A percentile compares a stretch with the other conserved stretches of the same genome.
Conservation (phyloP, 805 yeast species). For the Spathaspora gorwiae region DNA sequence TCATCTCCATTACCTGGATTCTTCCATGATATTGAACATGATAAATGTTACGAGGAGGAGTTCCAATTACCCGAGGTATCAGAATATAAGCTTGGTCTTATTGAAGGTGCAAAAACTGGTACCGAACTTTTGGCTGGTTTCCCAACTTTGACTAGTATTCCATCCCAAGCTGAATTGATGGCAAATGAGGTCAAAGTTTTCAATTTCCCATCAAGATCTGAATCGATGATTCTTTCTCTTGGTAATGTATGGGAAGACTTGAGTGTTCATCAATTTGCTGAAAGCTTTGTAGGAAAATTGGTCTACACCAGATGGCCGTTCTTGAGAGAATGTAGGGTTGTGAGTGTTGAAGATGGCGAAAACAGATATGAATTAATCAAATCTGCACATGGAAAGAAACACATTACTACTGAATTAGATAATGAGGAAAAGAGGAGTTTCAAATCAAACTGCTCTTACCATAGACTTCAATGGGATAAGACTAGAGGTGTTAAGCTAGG, state of each 20-base stretch:
- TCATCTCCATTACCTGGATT: constrained; percentile 74
- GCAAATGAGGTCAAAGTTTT: constrained; percentile 70
- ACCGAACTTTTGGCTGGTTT: constrained; percentile 79
- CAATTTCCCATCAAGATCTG: constrained; percentile 79
- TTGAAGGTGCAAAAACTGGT: constrained; percentile 66
- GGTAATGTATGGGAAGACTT: constrained; percentile 52
- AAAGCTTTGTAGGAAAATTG: constrained; percentile 53
- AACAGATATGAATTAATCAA: constrained; percentile 43
- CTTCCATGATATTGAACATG: constrained; percentile 73
- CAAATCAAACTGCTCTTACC: constrained; percentile 32
- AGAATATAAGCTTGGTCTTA: constrained; percentile 50
- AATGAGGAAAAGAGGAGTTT: constrained; percentile 47
- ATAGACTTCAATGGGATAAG: constrained; percentile 41
- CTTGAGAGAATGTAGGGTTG: constrained; percentile 71
- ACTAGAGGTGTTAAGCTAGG: constrained; percentile 62
- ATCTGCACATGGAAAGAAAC: constrained; percentile 16
- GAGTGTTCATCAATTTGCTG: constrained; percentile 60
- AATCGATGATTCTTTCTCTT: constrained; percentile 68
- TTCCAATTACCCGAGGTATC: constrained; percentile 49
- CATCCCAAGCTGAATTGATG: constrained; percentile 51
- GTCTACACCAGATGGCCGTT: constrained; percentile 90
- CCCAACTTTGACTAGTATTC: constrained; percentile 74
- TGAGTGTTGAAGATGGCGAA: constrained; percentile 54
- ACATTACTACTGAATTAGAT: constrained; percentile 31
- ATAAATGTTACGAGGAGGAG: constrained; percentile 67